Evolutionary conservation across 495 filamentous ascomycete genomes (phyloP), one percentile per base, ranked within the genome.

Genomic region (Neurospora discreta): DNA sequence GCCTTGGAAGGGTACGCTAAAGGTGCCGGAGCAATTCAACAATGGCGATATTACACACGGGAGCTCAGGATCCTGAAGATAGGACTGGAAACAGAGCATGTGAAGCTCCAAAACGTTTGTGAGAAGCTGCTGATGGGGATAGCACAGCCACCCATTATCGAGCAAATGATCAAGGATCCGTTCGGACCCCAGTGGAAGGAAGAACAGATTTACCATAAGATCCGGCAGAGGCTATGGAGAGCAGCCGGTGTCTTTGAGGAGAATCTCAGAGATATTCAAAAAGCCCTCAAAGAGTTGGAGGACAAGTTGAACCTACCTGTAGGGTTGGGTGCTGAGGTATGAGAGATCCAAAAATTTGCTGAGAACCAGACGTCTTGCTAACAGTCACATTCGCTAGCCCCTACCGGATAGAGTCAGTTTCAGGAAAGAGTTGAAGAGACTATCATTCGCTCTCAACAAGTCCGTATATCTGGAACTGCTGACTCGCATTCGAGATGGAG

Each of bases 1-100:
- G 80, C 77, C 30, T 73, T 85, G 1, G 77, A 84, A 38, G 72
- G 79, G 26, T 85, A 83, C 70, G 70, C 75, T 43, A 73, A 80
- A 6, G 80, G 77, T 13, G 68, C 82, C 3, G 70, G 69, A 20
- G 73, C 79, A 0, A 71, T 80, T 2, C 72, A 73, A 43, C 72
- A 75, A 69, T 80, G 73, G 69, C 69, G 68, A 0, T 78, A 71
- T 44, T 83, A 77, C 74, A 30, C 73, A 10, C 65, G 52, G 2
- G 79, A 83, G 68, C 71, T 83, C n/a, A 58, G 73, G 13, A 77
- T 69, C 42, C 75, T 84, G 11, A 75, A 75, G 33, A 75, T 74
- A 18, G 79, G 75, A 15, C 69, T 84, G 33, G 73, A 77, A 10
- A 79, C 76, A n/a, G 77, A 83, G 65, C 76, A 73, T 30, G 72